phyloP scores from a whole-genome alignment of 2,329 filamentous ascomycete species.

The Fusarium sulawesiense region DNA sequence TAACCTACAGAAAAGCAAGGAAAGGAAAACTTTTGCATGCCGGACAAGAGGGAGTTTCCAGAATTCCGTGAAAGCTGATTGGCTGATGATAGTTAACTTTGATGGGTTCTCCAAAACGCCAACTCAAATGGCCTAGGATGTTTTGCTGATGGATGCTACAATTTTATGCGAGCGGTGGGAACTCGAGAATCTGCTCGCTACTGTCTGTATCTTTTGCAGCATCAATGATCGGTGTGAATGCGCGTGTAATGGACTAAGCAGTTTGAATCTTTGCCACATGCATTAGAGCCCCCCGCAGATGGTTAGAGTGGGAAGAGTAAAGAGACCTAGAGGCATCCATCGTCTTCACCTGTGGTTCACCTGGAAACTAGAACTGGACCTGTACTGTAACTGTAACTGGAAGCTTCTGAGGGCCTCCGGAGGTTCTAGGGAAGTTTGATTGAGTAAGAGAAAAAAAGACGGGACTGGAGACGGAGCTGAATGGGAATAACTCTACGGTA shows the following conservation, averaged over 20 bases:
- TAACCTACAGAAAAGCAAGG: constrained; percentile 25
- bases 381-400: not conserved
- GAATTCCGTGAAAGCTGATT: constrained; percentile 36
- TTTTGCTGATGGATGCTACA: constrained; percentile 28
- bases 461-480: constrained; percentile 12
- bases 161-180: constrained; percentile 24
- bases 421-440: constrained; percentile 28
- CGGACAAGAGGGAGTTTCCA: constrained; percentile 26
- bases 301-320: not conserved
- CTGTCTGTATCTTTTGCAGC: constrained; percentile 13
- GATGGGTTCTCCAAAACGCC: constrained; percentile 33
- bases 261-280: constrained; percentile 31
- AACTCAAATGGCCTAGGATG: constrained; percentile 18
- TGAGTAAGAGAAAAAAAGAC: constrained; percentile 35
- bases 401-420: constrained; percentile 17
- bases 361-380: constrained; percentile 1
- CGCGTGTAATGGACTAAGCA: constrained; percentile 33
- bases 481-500: constrained; percentile 2
- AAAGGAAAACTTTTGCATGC: constrained; percentile 26
- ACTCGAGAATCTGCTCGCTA: constrained; percentile 14
- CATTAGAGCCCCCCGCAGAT: constrained; percentile 21
- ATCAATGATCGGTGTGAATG: constrained; percentile 36
- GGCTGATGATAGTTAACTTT: constrained; percentile 28
- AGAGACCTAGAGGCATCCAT: constrained; percentile 1
- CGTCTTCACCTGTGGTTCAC: constrained; percentile 19